Base-by-base conservation (phyloP, 2,329 filamentous ascomycete genomes). In the Fusarium sp. region DNA sequence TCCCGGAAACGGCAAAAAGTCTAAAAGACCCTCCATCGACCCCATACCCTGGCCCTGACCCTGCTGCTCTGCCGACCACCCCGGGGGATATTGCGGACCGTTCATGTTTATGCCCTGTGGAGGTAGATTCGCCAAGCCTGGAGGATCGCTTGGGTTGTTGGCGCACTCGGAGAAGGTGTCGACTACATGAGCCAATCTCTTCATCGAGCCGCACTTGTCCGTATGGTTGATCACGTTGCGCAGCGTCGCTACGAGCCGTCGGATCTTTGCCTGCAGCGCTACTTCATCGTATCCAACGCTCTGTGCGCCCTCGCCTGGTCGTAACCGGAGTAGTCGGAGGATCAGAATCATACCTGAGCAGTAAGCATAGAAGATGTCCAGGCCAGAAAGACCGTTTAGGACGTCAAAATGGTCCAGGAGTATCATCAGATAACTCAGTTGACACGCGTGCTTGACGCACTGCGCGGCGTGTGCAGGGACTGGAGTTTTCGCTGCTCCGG, bases 321-420 rank as follows among this genome's bases (percentile, higher is more conserved):
- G 46, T 11, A 68, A 8, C 13, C 64, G 46, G 1, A 71, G 56
- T 11, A 70, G 22, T 3, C 67, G n/a, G 2, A 70, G 49, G 5
- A 71, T 71, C 0, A 70, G 11, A 0, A 76, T 68, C 75, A 79
- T 78, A 3, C 72, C 73, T 3, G 76, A 74, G 43, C 74, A 78
- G 57, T 78, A 78, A 33, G 75, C 71, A 50, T 79, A 79, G 35
- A 78, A 79, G 3, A 78, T 69, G 30, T 80, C 78, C 0, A 78
- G 67, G 2, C 76, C 76, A 1, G 77, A 77, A 9, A 77, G 65
- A 2, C 78, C 77, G 47, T 78, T 76, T 8, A 80, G 49, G 1
- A 77, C 68, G 20, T 73, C 67, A 39, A 78, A 78, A 6, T 68
- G 71, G 35, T 78, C 73, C 0, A 80, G 72, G 1, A 80, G 67